Base-by-base conservation (phyloP, 805 yeast species). In the Saccharomycopsis microspora region DNA sequence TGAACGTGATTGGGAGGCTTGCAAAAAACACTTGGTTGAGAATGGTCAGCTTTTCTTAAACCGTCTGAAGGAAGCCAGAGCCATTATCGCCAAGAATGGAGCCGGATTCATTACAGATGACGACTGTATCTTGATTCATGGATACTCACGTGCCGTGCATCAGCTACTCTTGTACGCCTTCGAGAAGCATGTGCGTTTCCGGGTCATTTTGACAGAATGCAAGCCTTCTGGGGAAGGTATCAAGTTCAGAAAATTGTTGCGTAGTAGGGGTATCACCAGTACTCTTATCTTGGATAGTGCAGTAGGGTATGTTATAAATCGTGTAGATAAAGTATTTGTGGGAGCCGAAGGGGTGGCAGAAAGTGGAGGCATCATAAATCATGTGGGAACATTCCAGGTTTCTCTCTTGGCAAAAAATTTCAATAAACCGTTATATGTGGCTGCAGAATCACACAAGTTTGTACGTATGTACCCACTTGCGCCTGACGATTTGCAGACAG, bases 331-430 rank as follows among this genome's bases (percentile, higher is more conserved):
- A 64, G 85, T 93, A 4, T 75, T 93, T 55, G 93, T 93, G 55
- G 99, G 99, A 47, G 98, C 98, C 1, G 98, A 93, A 65, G 99
- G 99, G 56, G 99, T 93, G 3, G 95, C 96, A 3, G 99, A 93
- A 68, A 83, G 94, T 62, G 99, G 99, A 48, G 99, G 99, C 34
- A 87, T 94, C 43, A 90, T 93, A 56, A 93, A 93, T 64, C 89
- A 85, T 56, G 81, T 93, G 53, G 99, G 99, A 4, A 82, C 95
- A 1, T 93, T 86, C 64, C 96, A 93, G 59, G 82, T 90, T 43
- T 97, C 97, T 38, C 90, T 93, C 42, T 67, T 93, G 50, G 96
- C 97, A 3, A 82, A 85, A 57, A 80, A 83, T 50, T 85, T 95
- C 52, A 84, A 87, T 61, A 90, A 87, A 62, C 98, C 97, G 4